Evolutionary conservation across 108 stramenopile genomes (phyloP).

Genomic region (Cyclotella sp.): DNA sequence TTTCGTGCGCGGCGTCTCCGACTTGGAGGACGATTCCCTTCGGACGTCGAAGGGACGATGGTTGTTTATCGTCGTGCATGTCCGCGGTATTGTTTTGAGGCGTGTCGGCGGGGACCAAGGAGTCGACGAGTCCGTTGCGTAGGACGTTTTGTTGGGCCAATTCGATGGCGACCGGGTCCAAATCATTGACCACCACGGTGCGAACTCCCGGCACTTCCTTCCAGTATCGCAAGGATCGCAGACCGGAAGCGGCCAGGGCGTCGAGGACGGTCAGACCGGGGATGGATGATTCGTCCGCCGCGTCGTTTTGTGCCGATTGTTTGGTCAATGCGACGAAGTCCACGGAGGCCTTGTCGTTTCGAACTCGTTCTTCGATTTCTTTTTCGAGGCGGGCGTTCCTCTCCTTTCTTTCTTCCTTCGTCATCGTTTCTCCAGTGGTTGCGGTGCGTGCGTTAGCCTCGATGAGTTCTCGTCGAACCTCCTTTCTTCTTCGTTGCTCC

Average conservation of each 20-base stretch:
- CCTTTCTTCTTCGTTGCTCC: conserved; percentile 58
- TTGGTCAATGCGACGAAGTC: conserved; percentile 35
- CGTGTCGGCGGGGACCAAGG: conserved; percentile 20
- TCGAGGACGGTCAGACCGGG: conserved; percentile 92
- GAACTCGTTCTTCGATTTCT: conserved; percentile 24
- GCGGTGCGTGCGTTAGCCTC: background rate
- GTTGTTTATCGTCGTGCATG: background rate
- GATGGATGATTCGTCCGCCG: too few relatives aligned
- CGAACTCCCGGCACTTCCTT: conserved; percentile 93
- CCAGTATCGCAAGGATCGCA: conserved; percentile 96
- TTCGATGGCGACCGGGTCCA: conserved; percentile 64
- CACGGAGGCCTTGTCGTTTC: conserved; percentile 22
- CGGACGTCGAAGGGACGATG: conserved; percentile 28
- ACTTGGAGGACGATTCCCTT: conserved; percentile 72
- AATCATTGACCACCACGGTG: conserved; percentile 88
- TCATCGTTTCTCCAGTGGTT: conserved; percentile 5
- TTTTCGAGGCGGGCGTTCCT: conserved; percentile 22
- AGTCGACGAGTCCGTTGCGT: conserved; percentile 24
- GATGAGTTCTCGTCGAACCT: conserved; percentile 39
- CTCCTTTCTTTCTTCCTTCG: conserved; percentile 30
- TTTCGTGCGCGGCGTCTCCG: conserved; percentile 83
- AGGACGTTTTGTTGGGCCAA: conserved; percentile 73
- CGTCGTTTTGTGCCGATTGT: background rate
- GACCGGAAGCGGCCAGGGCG: conserved; percentile 96
- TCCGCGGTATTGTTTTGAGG: background rate